Conservation (phyloP, 768 basidiomycete genomes). For the Russula dissimulans region DNA sequence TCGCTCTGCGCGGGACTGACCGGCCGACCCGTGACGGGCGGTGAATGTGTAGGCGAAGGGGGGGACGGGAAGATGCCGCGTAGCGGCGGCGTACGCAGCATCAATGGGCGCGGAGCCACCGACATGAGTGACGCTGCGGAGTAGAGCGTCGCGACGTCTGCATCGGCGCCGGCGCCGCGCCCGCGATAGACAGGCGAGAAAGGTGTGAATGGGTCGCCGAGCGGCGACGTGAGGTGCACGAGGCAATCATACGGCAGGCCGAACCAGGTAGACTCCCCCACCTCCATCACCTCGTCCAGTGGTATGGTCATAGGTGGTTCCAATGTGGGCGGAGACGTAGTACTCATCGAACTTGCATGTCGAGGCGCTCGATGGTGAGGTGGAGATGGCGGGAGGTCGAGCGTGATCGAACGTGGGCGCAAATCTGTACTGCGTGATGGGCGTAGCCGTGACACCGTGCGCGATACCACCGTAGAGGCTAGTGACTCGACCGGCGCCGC, state of each 20-base stretch:
- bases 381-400: conserved; percentile 15
- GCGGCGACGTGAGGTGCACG: conserved; percentile 57
- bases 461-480: neutral
- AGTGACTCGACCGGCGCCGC: conserved; percentile 16
- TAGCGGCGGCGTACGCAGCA: conserved; percentile 29
- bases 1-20: conserved; percentile 25
- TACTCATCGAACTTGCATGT: conserved; percentile 21
- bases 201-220: conserved; percentile 38
- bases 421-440: conserved; percentile 15
- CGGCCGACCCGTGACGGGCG: conserved; percentile 23
- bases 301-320: conserved; percentile 5
- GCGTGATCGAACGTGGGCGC: conserved; percentile 14
- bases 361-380: conserved; percentile 20
- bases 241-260: conserved; percentile 66
- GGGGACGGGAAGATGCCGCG: conserved; percentile 27
- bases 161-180: conserved; percentile 40
- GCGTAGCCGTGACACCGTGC: neutral
- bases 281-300: conserved; percentile 13
- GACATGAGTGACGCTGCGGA: conserved; percentile 78
- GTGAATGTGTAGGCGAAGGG: conserved; percentile 19
- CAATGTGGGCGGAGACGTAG: neutral
- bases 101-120: conserved; percentile 36
- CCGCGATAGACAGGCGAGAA: conserved; percentile 34
- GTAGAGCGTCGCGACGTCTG: conserved; percentile 78
- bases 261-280: conserved; percentile 35